Conservation (phyloP, 345 rosid genomes). For the Aethionema arabicum region DNA sequence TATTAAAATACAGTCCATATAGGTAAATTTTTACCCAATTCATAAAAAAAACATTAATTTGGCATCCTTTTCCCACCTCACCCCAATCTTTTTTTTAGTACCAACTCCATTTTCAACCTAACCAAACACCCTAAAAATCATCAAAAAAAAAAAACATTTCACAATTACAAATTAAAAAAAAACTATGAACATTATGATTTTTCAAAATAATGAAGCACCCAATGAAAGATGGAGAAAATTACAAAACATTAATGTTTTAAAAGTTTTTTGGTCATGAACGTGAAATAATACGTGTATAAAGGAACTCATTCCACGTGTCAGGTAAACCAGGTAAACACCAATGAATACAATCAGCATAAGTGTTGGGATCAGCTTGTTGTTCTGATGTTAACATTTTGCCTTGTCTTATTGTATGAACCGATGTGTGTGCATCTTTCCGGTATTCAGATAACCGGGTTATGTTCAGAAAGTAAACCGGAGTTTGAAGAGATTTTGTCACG, state of each 20-base stretch:
- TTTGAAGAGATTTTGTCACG: slow-evolving; percentile 49
- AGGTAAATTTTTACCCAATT: slow-evolving; percentile 24
- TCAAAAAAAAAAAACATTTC: slow-evolving; percentile 1
- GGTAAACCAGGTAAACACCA: slow-evolving; percentile 98
- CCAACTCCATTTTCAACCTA: slow-evolving; percentile 24
- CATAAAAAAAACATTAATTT: slow-evolving; percentile 27
- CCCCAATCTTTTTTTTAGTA: slow-evolving; percentile 16
- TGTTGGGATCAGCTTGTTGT: slow-evolving; percentile 75
- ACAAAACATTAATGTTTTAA: not conserved
- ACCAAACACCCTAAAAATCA: slow-evolving; percentile 25
- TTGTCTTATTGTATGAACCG: slow-evolving; percentile 74
- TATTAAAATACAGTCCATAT: slow-evolving; percentile 1
- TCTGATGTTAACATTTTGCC: slow-evolving; percentile 75
- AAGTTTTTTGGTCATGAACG: slow-evolving; percentile 50
- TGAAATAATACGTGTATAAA: slow-evolving; percentile 70
- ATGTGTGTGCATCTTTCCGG: slow-evolving; percentile 91
- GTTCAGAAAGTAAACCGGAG: slow-evolving; percentile 64
- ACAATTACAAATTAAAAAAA: slow-evolving; percentile 31
- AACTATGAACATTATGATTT: slow-evolving; percentile 35
- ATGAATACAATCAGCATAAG: slow-evolving; percentile 90
- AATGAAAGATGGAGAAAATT: slow-evolving; percentile 7
- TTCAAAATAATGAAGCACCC: slow-evolving; percentile 23
- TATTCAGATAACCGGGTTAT: slow-evolving; percentile 76
- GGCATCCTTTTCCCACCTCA: slow-evolving; percentile 41
- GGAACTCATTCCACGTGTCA: slow-evolving; percentile 90